A percentile compares a stretch with the other conserved stretches of the same genome.
These are phyloP conservation scores for Trichosporon sp. DNA, from an alignment of 1,284 basidiomycete species.

Conservation along the genomic window DNA sequence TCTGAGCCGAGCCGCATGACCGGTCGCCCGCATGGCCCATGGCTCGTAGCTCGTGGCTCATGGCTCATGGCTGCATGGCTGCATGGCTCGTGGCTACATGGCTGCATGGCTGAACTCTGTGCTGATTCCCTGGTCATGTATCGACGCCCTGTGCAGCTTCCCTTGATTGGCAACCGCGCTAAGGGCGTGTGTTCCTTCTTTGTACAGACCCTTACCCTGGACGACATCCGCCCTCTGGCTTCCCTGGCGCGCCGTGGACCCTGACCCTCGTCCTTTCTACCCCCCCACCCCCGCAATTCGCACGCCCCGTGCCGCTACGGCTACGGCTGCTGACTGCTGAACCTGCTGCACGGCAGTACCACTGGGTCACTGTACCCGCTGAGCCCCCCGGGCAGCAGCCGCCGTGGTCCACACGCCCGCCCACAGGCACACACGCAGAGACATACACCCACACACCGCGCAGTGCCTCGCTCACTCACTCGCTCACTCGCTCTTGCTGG, in stretches of 20 bases:
- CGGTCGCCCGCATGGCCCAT: background rate
- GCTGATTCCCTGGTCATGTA: background rate
- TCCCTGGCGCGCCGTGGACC: background rate
- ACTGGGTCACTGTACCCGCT: background rate
- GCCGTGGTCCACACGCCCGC: background rate
- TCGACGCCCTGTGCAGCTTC: background rate
- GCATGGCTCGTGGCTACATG: background rate
- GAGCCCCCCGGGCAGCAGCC: background rate
- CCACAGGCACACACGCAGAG: background rate
- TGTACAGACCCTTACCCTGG: background rate
- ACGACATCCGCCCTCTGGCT: background rate
- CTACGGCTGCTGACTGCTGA: too few relatives aligned
- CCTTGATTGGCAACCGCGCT: background rate
- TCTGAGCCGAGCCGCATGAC: too few relatives aligned
- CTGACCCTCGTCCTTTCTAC: background rate
- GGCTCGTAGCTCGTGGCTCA: background rate
- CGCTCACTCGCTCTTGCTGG: too few relatives aligned
- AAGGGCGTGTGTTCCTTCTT: conserved; percentile 1
- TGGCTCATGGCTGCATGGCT: background rate
- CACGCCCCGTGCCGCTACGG: background rate
- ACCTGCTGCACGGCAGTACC: too few relatives aligned
- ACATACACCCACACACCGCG: background rate
- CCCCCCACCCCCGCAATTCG: conserved; percentile 1
- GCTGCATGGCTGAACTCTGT: background rate
- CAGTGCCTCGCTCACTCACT: background rate